Base-by-base conservation (phyloP, 345 rosid genomes). In the Camelina laxa region DNA sequence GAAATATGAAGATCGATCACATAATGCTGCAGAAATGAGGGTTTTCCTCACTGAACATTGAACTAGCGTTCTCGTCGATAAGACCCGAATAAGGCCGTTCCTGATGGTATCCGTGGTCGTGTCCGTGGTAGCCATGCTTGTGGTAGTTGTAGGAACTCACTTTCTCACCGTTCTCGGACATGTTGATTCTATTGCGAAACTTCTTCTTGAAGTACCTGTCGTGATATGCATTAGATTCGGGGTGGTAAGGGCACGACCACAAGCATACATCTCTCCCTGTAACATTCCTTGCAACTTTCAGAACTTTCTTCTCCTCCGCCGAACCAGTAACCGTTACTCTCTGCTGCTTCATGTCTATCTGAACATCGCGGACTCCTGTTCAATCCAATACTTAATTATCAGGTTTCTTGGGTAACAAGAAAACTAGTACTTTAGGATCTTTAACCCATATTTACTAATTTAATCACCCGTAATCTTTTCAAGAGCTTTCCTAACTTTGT, bases 251-350 rank as follows among this genome's bases (percentile, higher is more conserved):
- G 60, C 71, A 72, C n/a, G 85, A 79, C 97, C 97, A 91, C 20
- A 93, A 60, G 84, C 87, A 88, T 1, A 89, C 86, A 33, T 83
- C 85, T 70, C 85, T 84, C 35, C 83, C 80, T 10, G 88, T 81
- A 69, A 64, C 76, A 63, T 15, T 65, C 76, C 90, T 86, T 79
- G 81, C 93, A 11, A 84, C 79, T 70, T 80, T 85, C 14, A 93
- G 85, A 50, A 93, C 82, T 69, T 84, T 89, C 78, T 82, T 79
- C 69, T 80, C 87, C 54, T 89, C 82, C 14, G 83, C 88, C 82
- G 83, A 90, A 13, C 98, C 97, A 74, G 77, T 84, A 5, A 90
- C 93, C 1, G 91, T 90, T 58, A 93, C 97, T 83, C 87, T 93
- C 39, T 93, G 93, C 80, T 71, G 83, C 2, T 21, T 82, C 70